Evolutionary conservation across 257 asterid genomes (phyloP).

Genomic region (Buddleja alternifolia): DNA sequence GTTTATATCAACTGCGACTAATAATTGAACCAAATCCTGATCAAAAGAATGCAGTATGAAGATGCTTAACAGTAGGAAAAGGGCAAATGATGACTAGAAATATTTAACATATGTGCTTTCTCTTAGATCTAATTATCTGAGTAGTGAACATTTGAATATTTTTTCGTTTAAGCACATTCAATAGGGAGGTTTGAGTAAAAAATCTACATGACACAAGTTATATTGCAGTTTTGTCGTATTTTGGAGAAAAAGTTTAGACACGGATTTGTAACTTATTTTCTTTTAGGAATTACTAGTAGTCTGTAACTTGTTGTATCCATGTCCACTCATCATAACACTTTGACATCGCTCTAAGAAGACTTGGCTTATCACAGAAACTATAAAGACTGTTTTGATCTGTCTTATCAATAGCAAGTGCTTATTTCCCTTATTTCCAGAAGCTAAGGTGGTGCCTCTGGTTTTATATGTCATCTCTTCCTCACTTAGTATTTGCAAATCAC

Average conservation of each 20-base stretch:
- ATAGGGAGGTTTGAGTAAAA: slow-evolving; percentile 2
- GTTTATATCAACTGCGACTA: slow-evolving; percentile 5
- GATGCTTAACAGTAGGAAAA: not conserved
- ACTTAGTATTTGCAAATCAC: slow-evolving; percentile 15
- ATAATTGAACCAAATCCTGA: slow-evolving; percentile 14
- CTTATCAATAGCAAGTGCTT: not conserved
- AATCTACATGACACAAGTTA: not conserved
- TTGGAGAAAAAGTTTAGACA: too few relatives aligned
- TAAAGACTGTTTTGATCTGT: not conserved
- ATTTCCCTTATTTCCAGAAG: slow-evolving; percentile 4
- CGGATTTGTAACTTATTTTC: too few relatives aligned
- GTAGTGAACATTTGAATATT: not conserved
- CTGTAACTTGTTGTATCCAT: not conserved
- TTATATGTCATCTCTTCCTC: not conserved
- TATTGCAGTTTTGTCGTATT: too few relatives aligned
- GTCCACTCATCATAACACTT: slow-evolving; percentile 14
- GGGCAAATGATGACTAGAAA: not conserved
- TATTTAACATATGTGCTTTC: slow-evolving; percentile 12
- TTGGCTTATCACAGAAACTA: slow-evolving; percentile 14
- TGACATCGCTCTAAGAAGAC: not conserved
- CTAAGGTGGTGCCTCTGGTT: slow-evolving; percentile 1
- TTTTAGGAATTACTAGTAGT: too few relatives aligned
- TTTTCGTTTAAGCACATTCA: slow-evolving; percentile 1
- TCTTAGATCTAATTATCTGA: slow-evolving; percentile 4
- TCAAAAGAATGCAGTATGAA: not conserved